Evolutionary conservation across 257 asterid species (phyloP), one percentile per base, ranked within the genome.

Genomic region (Cynanchum wilfordii): DNA sequence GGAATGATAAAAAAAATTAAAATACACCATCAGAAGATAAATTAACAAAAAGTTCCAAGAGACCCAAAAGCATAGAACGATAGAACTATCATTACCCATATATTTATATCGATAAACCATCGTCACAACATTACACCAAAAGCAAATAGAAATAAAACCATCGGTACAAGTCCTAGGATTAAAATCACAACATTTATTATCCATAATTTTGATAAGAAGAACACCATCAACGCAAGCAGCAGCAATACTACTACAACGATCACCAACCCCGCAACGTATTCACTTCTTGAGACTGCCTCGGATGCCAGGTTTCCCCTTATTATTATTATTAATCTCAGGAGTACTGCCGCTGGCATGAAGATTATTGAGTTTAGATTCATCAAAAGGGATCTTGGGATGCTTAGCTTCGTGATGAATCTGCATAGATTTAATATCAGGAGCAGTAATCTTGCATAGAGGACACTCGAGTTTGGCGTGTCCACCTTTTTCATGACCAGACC

Each of bases 401-500:
- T 82, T 84, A 40, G 97, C 90, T 0, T 92, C 97, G 75, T 92
- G 96, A 75, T 92, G 97, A 83, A 87, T 89, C 92, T 92, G 87
- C 97, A 89, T 92, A 4, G 96, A 80, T 80, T 87, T 89, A n/a
- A 92, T 0, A 80, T 90, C 96, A 11, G 97, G 97, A 17, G 92
- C 97, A 0, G 96, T 89, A 59, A 75, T 78, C 85, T 88, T 89
- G 86, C 97, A 92, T 55, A 55, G 96, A 1, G 96, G 97, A 56
- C 97, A 92, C 86, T 89, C 97, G 17, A 83, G 79, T 80, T 88
- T 92, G 13, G 97, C 96, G 79, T 92, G 97, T 36, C 97, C 97
- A 66, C 97, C 97, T 58, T 92, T 92, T 1, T 79, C 96, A 2
- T 20, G 25, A 6, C 93, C 97, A 36, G 84, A 49, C 74, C 97